Evolutionary conservation across 1,139 yeast species (phyloP).

Genomic region (Pneumocystis oryctolagi): DNA sequence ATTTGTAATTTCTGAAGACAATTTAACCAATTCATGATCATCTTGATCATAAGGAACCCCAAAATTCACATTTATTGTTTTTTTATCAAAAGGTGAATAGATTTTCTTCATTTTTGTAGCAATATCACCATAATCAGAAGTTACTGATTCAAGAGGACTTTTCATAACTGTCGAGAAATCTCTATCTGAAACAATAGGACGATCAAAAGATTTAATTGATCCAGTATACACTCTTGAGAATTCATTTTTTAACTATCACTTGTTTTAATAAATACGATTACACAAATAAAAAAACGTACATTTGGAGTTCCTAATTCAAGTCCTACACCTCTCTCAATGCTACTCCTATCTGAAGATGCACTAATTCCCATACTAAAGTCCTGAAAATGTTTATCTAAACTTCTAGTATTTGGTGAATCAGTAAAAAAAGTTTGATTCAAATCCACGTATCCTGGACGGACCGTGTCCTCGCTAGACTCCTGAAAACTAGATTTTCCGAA

Average conservation of each 20-base stretch:
- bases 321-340: slow-evolving; percentile 1
- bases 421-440: not conserved
- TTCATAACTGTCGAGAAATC: not conserved
- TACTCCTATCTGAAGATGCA: not conserved
- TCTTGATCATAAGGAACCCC: not conserved
- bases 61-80: not conserved
- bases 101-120: not conserved
- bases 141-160: not conserved
- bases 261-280: not conserved
- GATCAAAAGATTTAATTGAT: not conserved
- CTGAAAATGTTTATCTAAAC: not conserved
- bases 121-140: not conserved
- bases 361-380: slow-evolving; percentile 2
- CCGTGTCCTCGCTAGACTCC: not conserved
- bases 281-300: not conserved
- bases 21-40: not conserved
- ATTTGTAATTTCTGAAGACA: not conserved
- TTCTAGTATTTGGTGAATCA: not conserved
- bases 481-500: not conserved
- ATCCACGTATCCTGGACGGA: not conserved
- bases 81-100: not conserved
- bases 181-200: not conserved
- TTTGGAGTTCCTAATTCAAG: not conserved
- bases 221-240: not conserved
- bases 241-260: not conserved